Conservation (phyloP, 495 filamentous ascomycete genomes). For the Recurvomyces mirabilis region DNA sequence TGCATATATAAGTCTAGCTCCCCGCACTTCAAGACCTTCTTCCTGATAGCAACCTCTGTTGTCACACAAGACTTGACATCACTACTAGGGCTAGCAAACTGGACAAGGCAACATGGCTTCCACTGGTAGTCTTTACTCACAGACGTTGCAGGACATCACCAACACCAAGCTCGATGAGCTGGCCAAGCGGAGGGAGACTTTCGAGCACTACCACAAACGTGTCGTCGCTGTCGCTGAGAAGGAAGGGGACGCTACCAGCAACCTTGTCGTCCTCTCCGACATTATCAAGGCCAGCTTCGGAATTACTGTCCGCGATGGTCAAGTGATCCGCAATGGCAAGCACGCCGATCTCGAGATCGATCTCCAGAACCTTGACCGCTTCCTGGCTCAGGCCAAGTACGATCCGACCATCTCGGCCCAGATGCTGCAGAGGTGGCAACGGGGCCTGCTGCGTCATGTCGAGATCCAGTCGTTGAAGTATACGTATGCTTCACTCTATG, state of each 20-base stretch:
- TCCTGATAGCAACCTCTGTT: no score
- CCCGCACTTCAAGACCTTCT: no score
- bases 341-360: background rate
- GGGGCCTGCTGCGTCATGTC: constrained; percentile 4
- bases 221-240: background rate
- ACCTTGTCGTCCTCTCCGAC: constrained; percentile 1
- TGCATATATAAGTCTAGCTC: no score
- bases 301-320: background rate
- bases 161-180: constrained; percentile 23
- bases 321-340: background rate
- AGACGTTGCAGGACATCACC: constrained; percentile 24
- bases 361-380: constrained; percentile 1
- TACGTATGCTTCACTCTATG: constrained; percentile 25
- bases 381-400: constrained; percentile 6
- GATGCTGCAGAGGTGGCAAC: background rate
- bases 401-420: background rate
- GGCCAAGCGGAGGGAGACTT: constrained; percentile 14
- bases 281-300: constrained; percentile 2
- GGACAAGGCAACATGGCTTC: background rate
- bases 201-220: constrained; percentile 6
- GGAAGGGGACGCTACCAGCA: background rate
- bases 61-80: no score
- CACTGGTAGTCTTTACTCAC: constrained; percentile 1
- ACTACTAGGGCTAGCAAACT: no score
- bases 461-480: constrained; percentile 25